Evolutionary conservation across 345 rosid genomes (phyloP), one percentile per base, ranked within the genome.

Genomic region (Viola odorata): DNA sequence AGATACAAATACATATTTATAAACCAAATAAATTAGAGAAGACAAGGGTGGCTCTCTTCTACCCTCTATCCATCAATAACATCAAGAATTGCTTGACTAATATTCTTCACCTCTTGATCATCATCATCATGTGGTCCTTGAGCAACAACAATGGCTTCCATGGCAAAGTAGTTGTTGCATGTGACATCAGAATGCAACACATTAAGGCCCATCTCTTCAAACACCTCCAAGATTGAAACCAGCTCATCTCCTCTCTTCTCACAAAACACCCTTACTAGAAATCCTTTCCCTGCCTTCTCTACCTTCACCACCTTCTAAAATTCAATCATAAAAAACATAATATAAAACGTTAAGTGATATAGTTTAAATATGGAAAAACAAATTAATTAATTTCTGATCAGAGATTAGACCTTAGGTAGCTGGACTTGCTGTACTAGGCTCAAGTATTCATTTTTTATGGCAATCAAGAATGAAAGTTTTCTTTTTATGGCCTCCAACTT

Each of bases 111-210:
- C 61, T 80, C 81, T 51, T 61, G 32, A 23, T 23, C 1, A 23
- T 23, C 2, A 23, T 23, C 23, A 45, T 52, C 50, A 58, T 63
- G 73, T 51, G 72, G 81, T 67, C 71, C 81, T 59, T 69, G 78
- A 54, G 85, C 77, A 52, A 61, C 79, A 55, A 72, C 84, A 77
- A 76, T 74, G 68, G 96, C 94, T 67, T 91, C 97, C 88, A 91
- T 81, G 60, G 62, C 11, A 60, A 88, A 91, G 13, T 45, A 53
- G 41, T 55, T 64, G 55, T 63, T 68, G 75, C 85, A 73, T 12
- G 89, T 77, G 61, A 70, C 85, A 58, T 66, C 82, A 50, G 96
- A 91, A 54, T 83, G 85, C 68, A 67, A 38, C 15, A 86, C 85
- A 55, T 56, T 61, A 48, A 91, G 77, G 13, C 84, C 81, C 84